These are phyloP conservation scores for Cicer bijugum DNA, from an alignment of 306 rosid species.

Conservation along the genomic window DNA sequence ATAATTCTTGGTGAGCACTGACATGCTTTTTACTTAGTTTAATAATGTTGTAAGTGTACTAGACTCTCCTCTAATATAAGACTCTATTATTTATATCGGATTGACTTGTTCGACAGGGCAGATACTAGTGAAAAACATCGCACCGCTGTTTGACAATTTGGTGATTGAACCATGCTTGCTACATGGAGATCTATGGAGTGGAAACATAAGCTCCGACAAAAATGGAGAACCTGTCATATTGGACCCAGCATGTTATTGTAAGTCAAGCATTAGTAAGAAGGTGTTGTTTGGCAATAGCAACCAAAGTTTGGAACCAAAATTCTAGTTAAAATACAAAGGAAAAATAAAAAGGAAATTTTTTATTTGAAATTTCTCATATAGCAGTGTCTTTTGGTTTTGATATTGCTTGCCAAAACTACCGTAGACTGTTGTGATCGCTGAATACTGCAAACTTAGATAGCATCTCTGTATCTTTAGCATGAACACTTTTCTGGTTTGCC, in stretches of 20 bases:
- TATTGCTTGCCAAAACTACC: no score
- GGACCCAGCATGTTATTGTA: conserved; percentile 97
- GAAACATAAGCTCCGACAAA: conserved; percentile 82
- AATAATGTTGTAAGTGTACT: neutral
- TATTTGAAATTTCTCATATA: neutral
- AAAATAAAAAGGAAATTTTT: neutral
- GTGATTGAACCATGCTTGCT: conserved; percentile 85
- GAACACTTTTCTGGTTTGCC: no score
- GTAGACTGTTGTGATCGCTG: no score
- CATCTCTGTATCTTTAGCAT: no score
- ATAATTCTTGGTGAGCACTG: neutral
- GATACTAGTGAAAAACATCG: conserved; percentile 75
- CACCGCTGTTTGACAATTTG: conserved; percentile 64
- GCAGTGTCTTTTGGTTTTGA: neutral
- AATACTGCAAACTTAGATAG: no score
- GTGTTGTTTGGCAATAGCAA: conserved; percentile 10
- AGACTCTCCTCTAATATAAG: neutral
- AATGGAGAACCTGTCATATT: conserved; percentile 91
- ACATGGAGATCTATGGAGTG: conserved; percentile 98
- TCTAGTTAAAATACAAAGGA: conserved; percentile 20
- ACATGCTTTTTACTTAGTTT: conserved; percentile 21
- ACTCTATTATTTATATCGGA: neutral
- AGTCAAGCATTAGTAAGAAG: conserved; percentile 47
- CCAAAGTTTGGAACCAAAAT: conserved; percentile 2
- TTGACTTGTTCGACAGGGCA: conserved; percentile 59